phyloP scores from a whole-genome alignment of 2,329 filamentous ascomycete genomes.

The Nothophoma quercina region DNA sequence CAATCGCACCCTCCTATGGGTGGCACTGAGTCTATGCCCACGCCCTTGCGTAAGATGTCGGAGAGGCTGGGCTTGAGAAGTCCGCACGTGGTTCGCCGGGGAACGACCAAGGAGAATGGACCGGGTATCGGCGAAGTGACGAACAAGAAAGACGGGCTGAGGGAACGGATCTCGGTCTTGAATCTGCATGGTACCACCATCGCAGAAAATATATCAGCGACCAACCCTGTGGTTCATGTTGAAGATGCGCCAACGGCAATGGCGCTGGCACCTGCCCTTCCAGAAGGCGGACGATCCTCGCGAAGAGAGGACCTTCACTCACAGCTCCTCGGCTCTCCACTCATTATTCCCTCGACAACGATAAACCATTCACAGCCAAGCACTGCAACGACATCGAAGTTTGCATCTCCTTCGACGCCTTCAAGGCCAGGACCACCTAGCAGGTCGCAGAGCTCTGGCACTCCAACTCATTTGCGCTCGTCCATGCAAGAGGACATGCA shows the following conservation, averaged over 20 bases:
- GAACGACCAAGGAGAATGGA: background rate
- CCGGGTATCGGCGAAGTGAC: too few relatives aligned
- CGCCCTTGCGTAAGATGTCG: slow-evolving; percentile 25
- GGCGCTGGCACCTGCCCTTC: too few relatives aligned
- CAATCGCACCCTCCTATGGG: background rate
- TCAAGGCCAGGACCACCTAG: background rate
- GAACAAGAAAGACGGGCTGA: background rate
- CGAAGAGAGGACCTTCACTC: background rate
- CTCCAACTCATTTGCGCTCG: slow-evolving; percentile 4
- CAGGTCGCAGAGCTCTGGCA: slow-evolving; percentile 9
- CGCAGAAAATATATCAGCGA: background rate
- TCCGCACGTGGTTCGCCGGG: slow-evolving; percentile 2
- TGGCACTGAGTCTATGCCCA: slow-evolving; percentile 18
- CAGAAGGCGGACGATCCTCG: too few relatives aligned
- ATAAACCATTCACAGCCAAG: background rate
- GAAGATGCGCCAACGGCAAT: background rate
- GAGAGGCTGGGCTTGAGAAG: slow-evolving; percentile 21
- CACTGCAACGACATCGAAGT: background rate
- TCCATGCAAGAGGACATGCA: slow-evolving; percentile 23
- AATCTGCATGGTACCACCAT: background rate
- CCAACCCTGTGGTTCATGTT: background rate
- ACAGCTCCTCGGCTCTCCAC: background rate
- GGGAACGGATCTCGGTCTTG: background rate
- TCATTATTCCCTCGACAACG: background rate
- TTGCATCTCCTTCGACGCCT: background rate